Percentiles rank a stretch among this genome's conserved stretches.
These are phyloP conservation scores for Atkinsonella hypoxylon DNA, from an alignment of 2,329 filamentous ascomycete genomes.

Conservation along the genomic window DNA sequence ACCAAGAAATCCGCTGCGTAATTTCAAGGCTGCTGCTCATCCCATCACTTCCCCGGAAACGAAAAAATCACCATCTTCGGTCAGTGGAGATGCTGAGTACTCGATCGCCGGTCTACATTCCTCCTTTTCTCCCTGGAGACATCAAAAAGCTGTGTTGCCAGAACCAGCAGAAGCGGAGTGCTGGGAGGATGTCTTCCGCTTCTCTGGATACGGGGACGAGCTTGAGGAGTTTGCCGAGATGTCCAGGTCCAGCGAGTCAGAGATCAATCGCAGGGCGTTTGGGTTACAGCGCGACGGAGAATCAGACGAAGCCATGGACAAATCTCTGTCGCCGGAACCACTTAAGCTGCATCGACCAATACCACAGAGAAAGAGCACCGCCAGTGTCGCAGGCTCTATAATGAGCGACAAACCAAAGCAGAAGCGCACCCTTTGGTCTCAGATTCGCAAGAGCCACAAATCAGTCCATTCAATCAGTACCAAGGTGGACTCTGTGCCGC, in stretches of 20 bases:
- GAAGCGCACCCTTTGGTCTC: conserved; percentile 1
- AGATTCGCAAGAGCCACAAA: not conserved
- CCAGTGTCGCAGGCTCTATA: not conserved
- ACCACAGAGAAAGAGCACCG: not conserved
- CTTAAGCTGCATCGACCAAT: not conserved
- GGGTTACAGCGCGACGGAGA: not conserved
- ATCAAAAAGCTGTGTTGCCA: not conserved
- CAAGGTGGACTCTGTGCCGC: not conserved
- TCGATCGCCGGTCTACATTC: not conserved
- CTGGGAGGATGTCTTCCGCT: not conserved
- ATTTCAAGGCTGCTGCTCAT: not conserved
- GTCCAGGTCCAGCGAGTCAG: not conserved
- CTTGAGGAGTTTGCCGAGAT: conserved; percentile 1
- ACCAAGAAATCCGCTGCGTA: not conserved
- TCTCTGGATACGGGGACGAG: conserved; percentile 2
- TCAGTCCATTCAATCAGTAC: not conserved
- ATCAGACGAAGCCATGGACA: not conserved
- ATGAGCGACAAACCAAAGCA: not conserved
- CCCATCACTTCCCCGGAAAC: not conserved
- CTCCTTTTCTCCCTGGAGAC: not conserved
- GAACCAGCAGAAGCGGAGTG: not conserved
- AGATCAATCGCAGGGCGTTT: not conserved
- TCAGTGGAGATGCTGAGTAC: not conserved
- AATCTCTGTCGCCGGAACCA: not conserved
- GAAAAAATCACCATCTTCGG: not conserved